Evolutionary conservation across 768 basidiomycete genomes (phyloP).

Genomic region (Baorangia bicolor): DNA sequence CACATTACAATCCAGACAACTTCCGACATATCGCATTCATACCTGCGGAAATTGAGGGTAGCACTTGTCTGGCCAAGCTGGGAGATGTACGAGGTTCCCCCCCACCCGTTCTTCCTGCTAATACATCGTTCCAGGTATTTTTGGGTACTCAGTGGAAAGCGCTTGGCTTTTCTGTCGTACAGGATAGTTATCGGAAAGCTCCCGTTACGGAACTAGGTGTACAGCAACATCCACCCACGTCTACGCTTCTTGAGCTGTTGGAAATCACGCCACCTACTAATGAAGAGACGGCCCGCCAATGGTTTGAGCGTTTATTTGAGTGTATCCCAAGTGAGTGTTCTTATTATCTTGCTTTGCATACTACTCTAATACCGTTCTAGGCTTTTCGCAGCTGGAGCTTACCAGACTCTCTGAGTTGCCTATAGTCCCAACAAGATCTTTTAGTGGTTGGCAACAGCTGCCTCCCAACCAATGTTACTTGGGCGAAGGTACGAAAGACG

Average conservation of each 20-base stretch:
- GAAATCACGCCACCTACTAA: constrained; percentile 52
- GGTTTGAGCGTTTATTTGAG: constrained; percentile 64
- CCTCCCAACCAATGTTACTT: constrained; percentile 69
- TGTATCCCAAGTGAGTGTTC: constrained; percentile 50
- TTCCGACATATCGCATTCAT: background rate
- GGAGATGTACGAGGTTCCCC: background rate
- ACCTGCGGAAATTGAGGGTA: background rate
- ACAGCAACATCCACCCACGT: constrained; percentile 59
- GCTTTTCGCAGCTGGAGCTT: constrained; percentile 54
- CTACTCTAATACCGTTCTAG: constrained; percentile 31
- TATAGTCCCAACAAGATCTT: constrained; percentile 44
- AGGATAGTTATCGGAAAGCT: constrained; percentile 47
- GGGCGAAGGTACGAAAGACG: constrained; percentile 44
- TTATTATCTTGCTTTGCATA: background rate
- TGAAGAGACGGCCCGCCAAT: constrained; percentile 50
- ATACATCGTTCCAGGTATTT: background rate
- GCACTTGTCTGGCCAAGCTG: background rate
- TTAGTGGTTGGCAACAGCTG: constrained; percentile 33
- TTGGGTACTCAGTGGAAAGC: constrained; percentile 40
- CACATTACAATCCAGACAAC: constrained; percentile 52
- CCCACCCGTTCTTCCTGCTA: constrained; percentile 35
- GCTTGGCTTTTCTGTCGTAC: constrained; percentile 71
- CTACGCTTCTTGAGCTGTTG: constrained; percentile 54
- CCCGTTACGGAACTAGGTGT: constrained; percentile 62
- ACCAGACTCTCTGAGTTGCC: constrained; percentile 49